phyloP scores from a whole-genome alignment of 1,284 basidiomycete genomes.

The Wallemia mellicola region DNA sequence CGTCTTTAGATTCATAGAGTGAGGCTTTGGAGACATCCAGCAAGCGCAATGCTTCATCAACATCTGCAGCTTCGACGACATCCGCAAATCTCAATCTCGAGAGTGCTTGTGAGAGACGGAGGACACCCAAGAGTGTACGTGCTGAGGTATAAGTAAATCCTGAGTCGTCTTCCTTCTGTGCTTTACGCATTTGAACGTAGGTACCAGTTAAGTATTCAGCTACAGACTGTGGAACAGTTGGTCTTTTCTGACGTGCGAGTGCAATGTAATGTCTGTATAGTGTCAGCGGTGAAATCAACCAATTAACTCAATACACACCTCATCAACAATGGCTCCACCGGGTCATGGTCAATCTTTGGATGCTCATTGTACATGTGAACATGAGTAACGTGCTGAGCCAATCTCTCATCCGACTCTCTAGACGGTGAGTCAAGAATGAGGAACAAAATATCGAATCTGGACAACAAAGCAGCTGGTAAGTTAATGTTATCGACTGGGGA shows the following conservation, averaged over 20 bases:
- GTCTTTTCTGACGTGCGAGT: conserved; percentile 58
- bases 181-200: conserved; percentile 77
- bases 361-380: conserved; percentile 91
- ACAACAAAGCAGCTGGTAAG: conserved; percentile 77
- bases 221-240: conserved; percentile 54
- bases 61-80: conserved; percentile 51
- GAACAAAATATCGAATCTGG: conserved; percentile 88
- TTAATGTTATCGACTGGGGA: conserved; percentile 99
- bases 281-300: too few species aligned
- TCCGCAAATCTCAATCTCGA: conserved; percentile 65
- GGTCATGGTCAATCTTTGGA: conserved; percentile 38
- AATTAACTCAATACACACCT: too few species aligned
- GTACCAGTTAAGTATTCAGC: conserved; percentile 82
- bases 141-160: conserved; percentile 88
- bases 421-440: conserved; percentile 86
- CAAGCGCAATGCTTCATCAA: conserved; percentile 82
- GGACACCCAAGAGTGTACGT: conserved; percentile 72
- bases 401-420: conserved; percentile 74
- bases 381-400: conserved; percentile 88
- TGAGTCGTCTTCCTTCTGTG: conserved; percentile 66
- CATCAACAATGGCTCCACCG: conserved; percentile 62
- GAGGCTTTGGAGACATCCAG: conserved; percentile 91
- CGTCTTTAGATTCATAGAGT: conserved; percentile 39
- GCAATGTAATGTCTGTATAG: conserved; percentile 99
- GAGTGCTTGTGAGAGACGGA: conserved; percentile 79